Evolutionary conservation across 2,329 filamentous ascomycete species (phyloP).

Genomic region (Fusarium sp.): DNA sequence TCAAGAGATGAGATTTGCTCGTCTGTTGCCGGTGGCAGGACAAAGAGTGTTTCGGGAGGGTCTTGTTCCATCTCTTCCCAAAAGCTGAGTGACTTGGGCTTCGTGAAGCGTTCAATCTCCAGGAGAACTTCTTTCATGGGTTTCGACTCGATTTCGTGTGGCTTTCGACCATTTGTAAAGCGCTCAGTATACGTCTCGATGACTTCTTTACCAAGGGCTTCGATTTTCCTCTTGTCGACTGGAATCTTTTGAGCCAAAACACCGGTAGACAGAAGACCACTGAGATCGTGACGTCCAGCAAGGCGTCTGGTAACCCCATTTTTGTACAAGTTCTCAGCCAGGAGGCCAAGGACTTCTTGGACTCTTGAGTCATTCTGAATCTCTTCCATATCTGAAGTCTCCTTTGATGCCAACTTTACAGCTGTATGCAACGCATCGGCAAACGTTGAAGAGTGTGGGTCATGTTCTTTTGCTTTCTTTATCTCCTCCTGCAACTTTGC

Average conservation of each 20-base stretch:
- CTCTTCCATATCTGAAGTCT: constrained; percentile 5
- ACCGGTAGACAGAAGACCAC: constrained; percentile 20
- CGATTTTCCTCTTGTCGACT: constrained; percentile 15
- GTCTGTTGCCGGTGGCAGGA: constrained; percentile 25
- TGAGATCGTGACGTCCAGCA: constrained; percentile 3
- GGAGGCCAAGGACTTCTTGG: constrained; percentile 10
- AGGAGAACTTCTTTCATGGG: constrained; percentile 19
- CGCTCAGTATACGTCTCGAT: constrained; percentile 22
- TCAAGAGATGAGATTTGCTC: constrained; percentile 29
- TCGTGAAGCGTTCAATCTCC: constrained; percentile 25
- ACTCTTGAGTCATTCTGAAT: constrained; percentile 15
- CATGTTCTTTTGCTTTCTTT: not conserved
- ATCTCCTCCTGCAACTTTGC: not conserved
- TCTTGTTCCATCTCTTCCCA: constrained; percentile 4
- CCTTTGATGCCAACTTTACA: constrained; percentile 5
- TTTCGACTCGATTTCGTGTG: constrained; percentile 1
- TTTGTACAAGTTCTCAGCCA: constrained; percentile 8
- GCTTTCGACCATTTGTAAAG: constrained; percentile 12
- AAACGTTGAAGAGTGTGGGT: not conserved
- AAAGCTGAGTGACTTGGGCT: not conserved
- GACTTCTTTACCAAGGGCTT: constrained; percentile 1
- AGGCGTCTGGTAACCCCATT: not conserved
- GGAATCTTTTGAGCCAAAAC: constrained; percentile 26
- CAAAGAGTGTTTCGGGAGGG: constrained; percentile 25
- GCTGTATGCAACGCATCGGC: constrained; percentile 16